phyloP scores from a whole-genome alignment of 768 basidiomycete species.

The Calvatia gigantea region DNA sequence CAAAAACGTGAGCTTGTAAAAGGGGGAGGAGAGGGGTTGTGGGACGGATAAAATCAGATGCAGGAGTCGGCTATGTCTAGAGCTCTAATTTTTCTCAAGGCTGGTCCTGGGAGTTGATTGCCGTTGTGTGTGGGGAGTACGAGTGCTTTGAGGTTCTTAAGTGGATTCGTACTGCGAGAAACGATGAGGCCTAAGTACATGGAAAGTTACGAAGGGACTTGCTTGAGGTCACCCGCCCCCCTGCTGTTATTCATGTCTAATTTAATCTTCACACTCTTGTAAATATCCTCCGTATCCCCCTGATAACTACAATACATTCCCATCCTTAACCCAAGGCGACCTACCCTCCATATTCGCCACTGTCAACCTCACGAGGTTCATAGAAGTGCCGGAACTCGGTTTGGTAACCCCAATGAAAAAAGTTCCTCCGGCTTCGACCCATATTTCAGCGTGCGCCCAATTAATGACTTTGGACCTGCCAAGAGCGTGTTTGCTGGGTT shows the following conservation, averaged over 20 bases:
- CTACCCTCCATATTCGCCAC: slow-evolving; percentile 68
- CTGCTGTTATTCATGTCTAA: slow-evolving; percentile 89
- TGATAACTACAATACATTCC: slow-evolving; percentile 91
- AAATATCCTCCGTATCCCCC: slow-evolving; percentile 98
- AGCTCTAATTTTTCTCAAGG: slow-evolving; percentile 19
- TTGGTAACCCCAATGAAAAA: slow-evolving; percentile 93
- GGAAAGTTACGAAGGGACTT: slow-evolving; percentile 21
- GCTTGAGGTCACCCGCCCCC: slow-evolving; percentile 90
- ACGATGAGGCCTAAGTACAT: slow-evolving; percentile 3
- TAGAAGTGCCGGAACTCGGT: slow-evolving; percentile 83
- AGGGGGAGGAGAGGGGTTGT: not conserved
- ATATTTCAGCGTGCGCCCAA: slow-evolving; percentile 92
- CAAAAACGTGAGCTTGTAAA: slow-evolving; percentile 4
- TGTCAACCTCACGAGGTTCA: slow-evolving; percentile 91
- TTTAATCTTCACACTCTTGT: slow-evolving; percentile 95
- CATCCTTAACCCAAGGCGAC: slow-evolving; percentile 83
- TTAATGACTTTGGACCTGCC: slow-evolving; percentile 94
- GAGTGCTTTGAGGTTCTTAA: slow-evolving; percentile 79
- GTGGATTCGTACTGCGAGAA: slow-evolving; percentile 48
- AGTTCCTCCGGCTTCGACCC: slow-evolving; percentile 63
- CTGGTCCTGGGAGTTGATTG: not conserved
- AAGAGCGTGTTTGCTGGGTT: too few relatives aligned
- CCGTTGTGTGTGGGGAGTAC: slow-evolving; percentile 30
- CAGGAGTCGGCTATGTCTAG: slow-evolving; percentile 70
- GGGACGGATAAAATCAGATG: slow-evolving; percentile 78